These are phyloP conservation scores for Boletellus emodensis DNA, from an alignment of 768 basidiomycete genomes.

Conservation along the genomic window DNA sequence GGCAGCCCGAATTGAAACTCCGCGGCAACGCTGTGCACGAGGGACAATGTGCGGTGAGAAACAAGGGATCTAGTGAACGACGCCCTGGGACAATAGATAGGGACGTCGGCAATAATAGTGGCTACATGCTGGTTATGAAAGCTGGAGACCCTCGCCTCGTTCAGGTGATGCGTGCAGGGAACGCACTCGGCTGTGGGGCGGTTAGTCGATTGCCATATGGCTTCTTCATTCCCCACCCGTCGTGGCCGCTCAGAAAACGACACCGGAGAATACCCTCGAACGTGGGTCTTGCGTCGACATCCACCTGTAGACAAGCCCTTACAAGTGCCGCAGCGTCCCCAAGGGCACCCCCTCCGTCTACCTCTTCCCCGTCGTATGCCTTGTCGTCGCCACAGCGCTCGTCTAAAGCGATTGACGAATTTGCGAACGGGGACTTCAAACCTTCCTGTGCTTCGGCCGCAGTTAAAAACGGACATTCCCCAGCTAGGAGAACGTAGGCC, in stretches of 20 bases:
- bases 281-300: constrained; percentile 71
- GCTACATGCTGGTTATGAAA: constrained; percentile 7
- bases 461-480: constrained; percentile 89
- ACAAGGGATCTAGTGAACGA: not conserved
- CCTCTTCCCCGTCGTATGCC: constrained; percentile 69
- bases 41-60: too few species aligned
- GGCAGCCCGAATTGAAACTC: constrained; percentile 14
- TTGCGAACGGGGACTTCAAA: constrained; percentile 68
- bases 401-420: constrained; percentile 71
- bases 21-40: constrained; percentile 1
- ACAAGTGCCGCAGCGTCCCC: constrained; percentile 86
- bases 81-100: constrained; percentile 14
- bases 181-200: constrained; percentile 30
- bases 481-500: constrained; percentile 88
- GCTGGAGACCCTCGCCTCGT: constrained; percentile 8
- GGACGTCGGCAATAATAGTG: constrained; percentile 7
- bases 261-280: constrained; percentile 80
- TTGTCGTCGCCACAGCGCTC: constrained; percentile 76
- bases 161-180: constrained; percentile 26
- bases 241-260: constrained; percentile 73
- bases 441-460: constrained; percentile 90
- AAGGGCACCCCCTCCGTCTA: constrained; percentile 78
- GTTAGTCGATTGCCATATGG: constrained; percentile 27
- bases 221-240: constrained; percentile 61
- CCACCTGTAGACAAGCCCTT: constrained; percentile 78